Conservation (phyloP, 371 early-diverging fungal genomes). For the Batkoa obscura region DNA sequence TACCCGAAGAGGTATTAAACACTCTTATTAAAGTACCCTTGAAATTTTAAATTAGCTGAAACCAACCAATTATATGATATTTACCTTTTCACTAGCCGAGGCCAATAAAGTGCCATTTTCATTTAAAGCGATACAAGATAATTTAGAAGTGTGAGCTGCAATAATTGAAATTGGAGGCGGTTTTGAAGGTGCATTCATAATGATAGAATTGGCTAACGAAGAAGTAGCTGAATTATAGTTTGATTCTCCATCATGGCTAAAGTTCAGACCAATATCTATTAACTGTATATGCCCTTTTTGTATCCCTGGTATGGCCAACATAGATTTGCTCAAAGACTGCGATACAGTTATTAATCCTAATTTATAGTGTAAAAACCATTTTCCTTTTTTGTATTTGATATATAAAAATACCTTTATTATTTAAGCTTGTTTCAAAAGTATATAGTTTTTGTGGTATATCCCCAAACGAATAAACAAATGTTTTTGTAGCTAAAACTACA, state of each 20-base stretch:
- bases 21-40: slow-evolving; percentile 78
- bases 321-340: slow-evolving; percentile 30
- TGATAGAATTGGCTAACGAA: background rate
- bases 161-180: slow-evolving; percentile 24
- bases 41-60: background rate
- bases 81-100: slow-evolving; percentile 53
- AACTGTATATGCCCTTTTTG: slow-evolving; percentile 74
- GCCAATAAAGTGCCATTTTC: slow-evolving; percentile 57
- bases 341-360: slow-evolving; percentile 50
- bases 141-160: slow-evolving; percentile 57
- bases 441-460: slow-evolving; percentile 49
- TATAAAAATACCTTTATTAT: no score
- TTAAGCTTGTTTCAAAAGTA: slow-evolving; percentile 68
- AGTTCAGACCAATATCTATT: slow-evolving; percentile 48
- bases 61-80: background rate
- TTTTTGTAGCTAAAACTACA: slow-evolving; percentile 55
- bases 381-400: no score
- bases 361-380: no score
- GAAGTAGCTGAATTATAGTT: background rate
- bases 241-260: no score
- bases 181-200: slow-evolving; percentile 8
- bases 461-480: slow-evolving; percentile 64
- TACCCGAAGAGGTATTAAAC: slow-evolving; percentile 55
- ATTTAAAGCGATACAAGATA: slow-evolving; percentile 59
- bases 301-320: slow-evolving; percentile 53